Evolutionary conservation across 306 rosid genomes (phyloP).

Genomic region (Cyclanthera cordifolia): DNA sequence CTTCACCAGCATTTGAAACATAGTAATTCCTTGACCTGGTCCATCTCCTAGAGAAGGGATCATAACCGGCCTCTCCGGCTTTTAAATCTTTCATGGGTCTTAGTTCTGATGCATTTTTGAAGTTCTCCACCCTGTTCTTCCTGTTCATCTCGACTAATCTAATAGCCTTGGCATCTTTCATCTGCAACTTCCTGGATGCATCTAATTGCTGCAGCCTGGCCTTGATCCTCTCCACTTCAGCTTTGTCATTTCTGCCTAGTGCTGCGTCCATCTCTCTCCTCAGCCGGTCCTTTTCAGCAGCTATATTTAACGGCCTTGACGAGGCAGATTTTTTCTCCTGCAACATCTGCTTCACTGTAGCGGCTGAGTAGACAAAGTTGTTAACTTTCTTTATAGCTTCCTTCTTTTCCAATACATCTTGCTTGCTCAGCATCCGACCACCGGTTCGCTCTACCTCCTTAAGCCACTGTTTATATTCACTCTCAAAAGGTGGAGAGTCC

Average conservation of each 20-base stretch:
- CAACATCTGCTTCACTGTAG: conserved; percentile 84
- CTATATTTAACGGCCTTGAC: conserved; percentile 66
- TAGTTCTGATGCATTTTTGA: conserved; percentile 79
- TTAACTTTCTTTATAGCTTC: conserved; percentile 57
- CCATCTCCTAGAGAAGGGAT: conserved; percentile 99
- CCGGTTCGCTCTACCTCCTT: conserved; percentile 77
- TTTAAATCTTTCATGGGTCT: conserved; percentile 41
- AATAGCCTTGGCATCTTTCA: conserved; percentile 65
- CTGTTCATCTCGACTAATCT: conserved; percentile 91
- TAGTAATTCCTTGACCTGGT: conserved; percentile 90
- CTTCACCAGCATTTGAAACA: conserved; percentile 42
- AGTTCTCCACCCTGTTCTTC: conserved; percentile 86
- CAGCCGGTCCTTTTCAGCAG: conserved; percentile 88
- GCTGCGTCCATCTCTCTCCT: conserved; percentile 66
- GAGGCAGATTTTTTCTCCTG: conserved; percentile 78
- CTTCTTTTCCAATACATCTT: conserved; percentile 48
- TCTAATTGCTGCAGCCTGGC: conserved; percentile 58
- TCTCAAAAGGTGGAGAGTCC: conserved; percentile 62
- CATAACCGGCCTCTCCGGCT: conserved; percentile 95
- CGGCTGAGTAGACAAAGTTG: conserved; percentile 75
- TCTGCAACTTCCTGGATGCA: conserved; percentile 40
- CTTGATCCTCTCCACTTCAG: conserved; percentile 52
- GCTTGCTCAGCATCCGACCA: conserved; percentile 60
- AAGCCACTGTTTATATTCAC: conserved; percentile 80
- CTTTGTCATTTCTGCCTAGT: conserved; percentile 43